Base-by-base conservation (phyloP, 2,329 filamentous ascomycete species). In the Pseudopyrenochaeta lycopersici region DNA sequence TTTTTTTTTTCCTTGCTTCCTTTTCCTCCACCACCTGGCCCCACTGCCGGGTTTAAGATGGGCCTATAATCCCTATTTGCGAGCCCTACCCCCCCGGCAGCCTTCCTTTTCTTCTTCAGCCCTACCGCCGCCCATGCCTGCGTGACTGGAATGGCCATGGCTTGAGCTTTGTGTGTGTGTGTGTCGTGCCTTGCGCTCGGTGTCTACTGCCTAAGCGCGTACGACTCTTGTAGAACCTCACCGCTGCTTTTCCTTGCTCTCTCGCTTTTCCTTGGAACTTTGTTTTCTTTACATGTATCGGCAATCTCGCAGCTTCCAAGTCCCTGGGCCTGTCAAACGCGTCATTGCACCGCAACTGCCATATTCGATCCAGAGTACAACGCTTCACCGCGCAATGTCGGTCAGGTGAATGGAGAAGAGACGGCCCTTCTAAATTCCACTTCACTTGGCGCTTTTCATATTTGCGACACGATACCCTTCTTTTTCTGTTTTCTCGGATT, bases 201-300 rank as follows among this genome's bases (percentile, higher is more conserved):
- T 54, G 56, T 56, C 58, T 52, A 60, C 60, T 58, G 56, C 57
- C 57, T 50, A 62, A 63, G 60, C 58, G 61, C 62, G 61, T 71
- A 68, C 64, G 58, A 71, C 65, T 68, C 66, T 72, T 75, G 74
- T 76, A 74, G 67, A 71, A 75, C 73, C 67, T 68, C 64, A 64
- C 66, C 43, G 47, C 49, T 61, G 56, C 61, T 59, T 57, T 56
- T 60, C 64, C 58, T 63, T 64, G 60, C 59, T 54, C 53, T 58
- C 35, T 63, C 54, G 38, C 56, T 43, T 58, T 52, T 52, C 52
- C 46, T 54, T 52, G 45, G 39, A 29, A 38, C 53, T 40, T 36
- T 53, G 42, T 55, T 40, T 36, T 53, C 60, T 43, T 58, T 31
- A 36, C 44, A 27, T 49, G 48, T 47, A 41, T 36, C 46, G 48